Base-by-base conservation (phyloP, 352 stramenopile species). In the Peronospora destructor region DNA sequence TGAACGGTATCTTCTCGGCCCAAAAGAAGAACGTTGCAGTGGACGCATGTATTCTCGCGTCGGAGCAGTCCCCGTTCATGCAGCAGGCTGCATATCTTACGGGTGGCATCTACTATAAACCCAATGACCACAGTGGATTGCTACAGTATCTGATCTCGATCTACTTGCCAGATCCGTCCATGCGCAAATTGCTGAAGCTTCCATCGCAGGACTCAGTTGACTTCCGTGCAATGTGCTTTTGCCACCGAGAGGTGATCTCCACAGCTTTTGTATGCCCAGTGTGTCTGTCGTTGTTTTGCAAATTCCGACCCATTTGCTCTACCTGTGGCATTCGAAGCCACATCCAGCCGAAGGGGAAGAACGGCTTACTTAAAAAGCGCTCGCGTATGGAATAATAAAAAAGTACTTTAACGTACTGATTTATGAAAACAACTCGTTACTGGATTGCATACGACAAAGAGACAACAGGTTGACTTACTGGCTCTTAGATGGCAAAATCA, bases 161-260 rank as follows among this genome's bases (percentile, higher is more conserved):
- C 61, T 94, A 91, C 56, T 55, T 94, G 17, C 77, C 84, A 6
- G 82, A 94, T 51, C 68, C 71, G 4, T 85, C 66, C 47, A 84
- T 83, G 67, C 82, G 84, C 45, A 84, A 83, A 48, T 49, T 94
- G 28, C 61, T 94, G 2, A 90, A 90, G 63, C 60, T 93, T 2
- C 84, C 84, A 2, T 84, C 76, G 4, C 84, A 94, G 49, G 82
- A 89, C 61, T 85, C 76, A 33, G 81, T 94, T n/a, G 80, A 93
- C 59, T 91, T 94, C 45, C 71, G 83, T 14, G 82, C 84, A 16
- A 91, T 91, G 78, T 94, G 84, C 55, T 94, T 94, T 66, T 94
- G 84, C 57, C 83, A 92, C 52, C 81, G 87, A 21, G 58, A 83
- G 33, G 76, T 91, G 14, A 85, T 91, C 29, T 89, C 78, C 6